A percentile compares a stretch with the other conserved stretches of the same genome.
Evolutionary conservation across 768 basidiomycete genomes (phyloP).

Genomic region (Antrodiella citrinella): DNA sequence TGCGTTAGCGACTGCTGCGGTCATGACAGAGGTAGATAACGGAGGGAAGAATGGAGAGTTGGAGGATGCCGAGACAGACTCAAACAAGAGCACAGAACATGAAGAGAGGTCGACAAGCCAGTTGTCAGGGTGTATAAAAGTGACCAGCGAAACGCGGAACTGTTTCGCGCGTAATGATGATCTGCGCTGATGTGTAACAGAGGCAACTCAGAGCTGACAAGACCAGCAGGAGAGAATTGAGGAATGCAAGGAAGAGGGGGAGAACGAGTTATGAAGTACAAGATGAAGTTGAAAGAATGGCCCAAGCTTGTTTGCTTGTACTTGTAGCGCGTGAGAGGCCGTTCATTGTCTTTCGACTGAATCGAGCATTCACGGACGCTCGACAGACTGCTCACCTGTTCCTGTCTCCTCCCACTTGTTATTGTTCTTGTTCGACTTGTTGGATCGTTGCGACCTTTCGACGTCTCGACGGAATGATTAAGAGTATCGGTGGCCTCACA

Average conservation of each 20-base stretch:
- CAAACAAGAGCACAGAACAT: not conserved
- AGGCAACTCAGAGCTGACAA: not conserved
- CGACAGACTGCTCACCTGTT: not conserved
- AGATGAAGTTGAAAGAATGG: conserved; percentile 1
- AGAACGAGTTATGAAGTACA: conserved; percentile 2
- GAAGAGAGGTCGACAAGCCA: not conserved
- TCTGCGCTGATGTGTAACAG: not conserved
- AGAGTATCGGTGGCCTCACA: no score
- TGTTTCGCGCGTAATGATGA: not conserved
- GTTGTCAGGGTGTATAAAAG: not conserved
- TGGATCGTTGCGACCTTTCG: no score
- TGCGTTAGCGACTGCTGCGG: conserved; percentile 19
- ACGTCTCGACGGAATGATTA: no score
- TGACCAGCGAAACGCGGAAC: not conserved
- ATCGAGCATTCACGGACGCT: not conserved
- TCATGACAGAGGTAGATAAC: conserved; percentile 11
- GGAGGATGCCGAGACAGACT: not conserved
- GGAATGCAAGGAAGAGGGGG: conserved; percentile 1
- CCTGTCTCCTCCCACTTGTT: not conserved
- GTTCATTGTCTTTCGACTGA: not conserved
- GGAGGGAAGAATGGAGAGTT: not conserved
- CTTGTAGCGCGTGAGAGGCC: not conserved
- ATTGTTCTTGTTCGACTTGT: no score
- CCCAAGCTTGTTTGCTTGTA: no score
- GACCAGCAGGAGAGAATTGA: conserved; percentile 1